Base-by-base conservation (phyloP, 2,329 filamentous ascomycete species). In the Xylariales sp. region DNA sequence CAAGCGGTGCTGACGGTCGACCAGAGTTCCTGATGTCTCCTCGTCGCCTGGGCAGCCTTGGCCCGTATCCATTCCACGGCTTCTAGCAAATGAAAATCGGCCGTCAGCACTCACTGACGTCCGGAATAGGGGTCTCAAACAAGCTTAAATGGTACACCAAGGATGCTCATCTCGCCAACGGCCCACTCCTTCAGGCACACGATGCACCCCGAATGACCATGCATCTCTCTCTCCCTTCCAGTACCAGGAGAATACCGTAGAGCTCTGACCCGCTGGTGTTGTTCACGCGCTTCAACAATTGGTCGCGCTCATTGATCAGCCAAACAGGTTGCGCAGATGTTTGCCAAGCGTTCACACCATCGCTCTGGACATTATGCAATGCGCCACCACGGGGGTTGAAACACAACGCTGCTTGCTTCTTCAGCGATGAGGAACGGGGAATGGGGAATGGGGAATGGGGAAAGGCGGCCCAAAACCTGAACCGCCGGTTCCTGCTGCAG, bases 91-190 rank as follows among this genome's bases (percentile, higher is more conserved):
- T 38, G 25, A 38, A 20, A n/a, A n/a, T n/a, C n/a, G n/a, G n/a
- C n/a, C n/a, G n/a, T n/a, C n/a, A 9, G 14, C 25, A 7, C 36
- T 16, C 14, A 20, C 15, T 20, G 36, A 15, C 27, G 36, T 20
- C 21, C 19, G 25, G 22, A 38, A 38, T 38, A 38, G 36, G 36
- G 36, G 36, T 31, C 31, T 27, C 14, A 38, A 38, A 38, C 36
- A 38, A 38, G 36, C 36, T 38, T 29, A 31, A 38, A n/a, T n/a
- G 36, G 15, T 14, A 18, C 29, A 10, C 27, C 27, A 31, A 38
- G 36, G 15, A n/a, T 29, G 3, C 20, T 38, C 36, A 38, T 38
- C 22, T 38, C 36, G 36, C 18, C 27, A 31, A 9, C 11, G 16
- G 16, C 25, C 16, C 31, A 7, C 20, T 10, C 9, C 27, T 10